phyloP scores from a whole-genome alignment of 495 filamentous ascomycete genomes.

The Neurospora pannonica region DNA sequence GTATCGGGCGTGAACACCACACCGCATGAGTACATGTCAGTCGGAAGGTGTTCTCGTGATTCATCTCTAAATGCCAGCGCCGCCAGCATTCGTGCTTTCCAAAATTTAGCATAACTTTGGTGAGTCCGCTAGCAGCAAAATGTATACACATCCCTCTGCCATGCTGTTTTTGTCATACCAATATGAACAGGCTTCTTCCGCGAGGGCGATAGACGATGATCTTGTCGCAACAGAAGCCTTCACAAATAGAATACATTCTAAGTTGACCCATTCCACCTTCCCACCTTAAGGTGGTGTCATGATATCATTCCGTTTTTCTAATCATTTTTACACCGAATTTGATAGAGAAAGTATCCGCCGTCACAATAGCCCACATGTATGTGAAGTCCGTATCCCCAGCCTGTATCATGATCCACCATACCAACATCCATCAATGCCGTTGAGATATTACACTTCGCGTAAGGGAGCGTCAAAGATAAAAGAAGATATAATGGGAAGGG shows the following conservation, averaged over 20 bases:
- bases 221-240: background rate
- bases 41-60: background rate
- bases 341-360: background rate
- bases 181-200: background rate
- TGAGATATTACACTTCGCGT: constrained; percentile 19
- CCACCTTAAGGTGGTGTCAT: background rate
- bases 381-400: background rate
- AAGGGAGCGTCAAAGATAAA: background rate
- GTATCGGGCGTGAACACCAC: background rate
- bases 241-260: background rate
- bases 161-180: background rate
- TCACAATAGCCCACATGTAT: background rate
- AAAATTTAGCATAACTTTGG: background rate
- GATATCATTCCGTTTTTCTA: background rate
- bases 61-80: background rate
- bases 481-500: background rate
- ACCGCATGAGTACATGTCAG: background rate
- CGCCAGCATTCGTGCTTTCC: background rate
- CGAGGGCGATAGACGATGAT: background rate
- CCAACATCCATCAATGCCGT: constrained; percentile 45
- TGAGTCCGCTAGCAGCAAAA: background rate
- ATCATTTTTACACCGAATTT: background rate
- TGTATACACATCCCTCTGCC: background rate
- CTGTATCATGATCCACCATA: background rate
- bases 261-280: background rate